Conservation (phyloP, 2,329 filamentous ascomycete species). For the Rugonectria rugulosa region DNA sequence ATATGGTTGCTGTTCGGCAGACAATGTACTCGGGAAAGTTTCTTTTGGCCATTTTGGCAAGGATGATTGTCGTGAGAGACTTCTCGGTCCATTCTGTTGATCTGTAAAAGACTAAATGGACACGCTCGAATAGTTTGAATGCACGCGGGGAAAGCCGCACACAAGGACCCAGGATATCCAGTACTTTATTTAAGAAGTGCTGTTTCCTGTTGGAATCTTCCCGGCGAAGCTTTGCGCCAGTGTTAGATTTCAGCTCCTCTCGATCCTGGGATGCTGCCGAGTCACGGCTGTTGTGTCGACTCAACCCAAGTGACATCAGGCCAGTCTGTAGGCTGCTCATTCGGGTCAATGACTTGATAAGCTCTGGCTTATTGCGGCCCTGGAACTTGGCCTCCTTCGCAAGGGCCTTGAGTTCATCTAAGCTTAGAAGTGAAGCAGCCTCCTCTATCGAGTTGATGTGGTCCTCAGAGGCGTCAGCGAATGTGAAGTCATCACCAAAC, state of each 20-base stretch:
- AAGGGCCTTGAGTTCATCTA: constrained; percentile 86
- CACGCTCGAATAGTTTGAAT: constrained; percentile 87
- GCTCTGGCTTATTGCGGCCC: constrained; percentile 86
- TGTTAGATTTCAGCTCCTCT: constrained; percentile 40
- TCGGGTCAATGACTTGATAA: constrained; percentile 76
- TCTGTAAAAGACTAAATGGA: constrained; percentile 94
- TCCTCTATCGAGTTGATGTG: constrained; percentile 82
- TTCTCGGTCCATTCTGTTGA: constrained; percentile 98
- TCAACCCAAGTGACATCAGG: constrained; percentile 73
- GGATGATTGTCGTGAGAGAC: constrained; percentile 91
- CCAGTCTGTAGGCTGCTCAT: constrained; percentile 79
- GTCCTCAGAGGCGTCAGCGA: constrained; percentile 80
- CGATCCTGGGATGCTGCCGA: constrained; percentile 57
- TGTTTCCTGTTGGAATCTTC: constrained; percentile 69
- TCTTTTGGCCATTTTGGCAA: constrained; percentile 85
- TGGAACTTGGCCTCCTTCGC: constrained; percentile 87
- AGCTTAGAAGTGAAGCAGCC: constrained; percentile 78
- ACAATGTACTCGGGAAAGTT: constrained; percentile 94
- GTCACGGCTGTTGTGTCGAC: constrained; percentile 67
- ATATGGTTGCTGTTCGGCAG: constrained; percentile 88
- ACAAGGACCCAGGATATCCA: constrained; percentile 80
- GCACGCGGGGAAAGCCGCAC: constrained; percentile 78
- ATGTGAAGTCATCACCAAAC: constrained; percentile 70
- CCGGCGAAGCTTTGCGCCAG: constrained; percentile 29
- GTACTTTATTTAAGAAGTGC: constrained; percentile 80